Percentiles rank a stretch among this genome's conserved stretches.
Evolutionary conservation across 768 basidiomycete genomes (phyloP).

Genomic region (Dacryopinax spathularia): DNA sequence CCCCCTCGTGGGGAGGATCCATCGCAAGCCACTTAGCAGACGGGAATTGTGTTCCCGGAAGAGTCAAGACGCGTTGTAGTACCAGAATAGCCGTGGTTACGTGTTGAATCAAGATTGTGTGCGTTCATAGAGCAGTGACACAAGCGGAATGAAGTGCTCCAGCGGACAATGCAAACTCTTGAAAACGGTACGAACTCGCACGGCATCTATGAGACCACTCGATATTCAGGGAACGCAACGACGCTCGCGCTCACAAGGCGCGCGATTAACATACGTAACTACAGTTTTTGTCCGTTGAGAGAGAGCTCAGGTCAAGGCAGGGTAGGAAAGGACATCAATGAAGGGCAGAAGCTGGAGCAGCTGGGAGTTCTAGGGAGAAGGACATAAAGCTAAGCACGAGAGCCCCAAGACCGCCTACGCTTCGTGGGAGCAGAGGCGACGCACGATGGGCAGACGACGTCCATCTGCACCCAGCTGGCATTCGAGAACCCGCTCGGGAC

Average conservation of each 20-base stretch:
- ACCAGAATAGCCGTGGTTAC: no score
- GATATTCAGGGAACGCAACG: conserved; percentile 5
- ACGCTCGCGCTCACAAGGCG: neutral
- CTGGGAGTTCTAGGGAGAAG: neutral
- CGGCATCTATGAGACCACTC: neutral
- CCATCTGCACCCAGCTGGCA: neutral
- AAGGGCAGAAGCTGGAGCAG: neutral
- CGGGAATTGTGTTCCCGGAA: no score
- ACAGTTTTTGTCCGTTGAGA: neutral
- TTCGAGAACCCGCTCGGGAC: neutral
- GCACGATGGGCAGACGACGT: neutral
- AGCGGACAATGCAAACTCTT: no score
- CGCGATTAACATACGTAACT: neutral
- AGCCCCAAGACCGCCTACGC: neutral
- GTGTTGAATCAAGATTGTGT: no score
- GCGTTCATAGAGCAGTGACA: no score
- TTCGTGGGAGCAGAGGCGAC: neutral
- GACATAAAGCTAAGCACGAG: neutral
- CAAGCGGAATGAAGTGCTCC: no score
- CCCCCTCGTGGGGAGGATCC: no score
- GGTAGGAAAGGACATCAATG: neutral
- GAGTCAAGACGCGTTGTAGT: no score
- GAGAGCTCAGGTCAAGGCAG: neutral
- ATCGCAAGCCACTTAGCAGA: no score
- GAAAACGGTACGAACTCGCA: no score